These are phyloP conservation scores for Pythium scleroteichum DNA, from an alignment of 352 stramenopile genomes.

Conservation along the genomic window DNA sequence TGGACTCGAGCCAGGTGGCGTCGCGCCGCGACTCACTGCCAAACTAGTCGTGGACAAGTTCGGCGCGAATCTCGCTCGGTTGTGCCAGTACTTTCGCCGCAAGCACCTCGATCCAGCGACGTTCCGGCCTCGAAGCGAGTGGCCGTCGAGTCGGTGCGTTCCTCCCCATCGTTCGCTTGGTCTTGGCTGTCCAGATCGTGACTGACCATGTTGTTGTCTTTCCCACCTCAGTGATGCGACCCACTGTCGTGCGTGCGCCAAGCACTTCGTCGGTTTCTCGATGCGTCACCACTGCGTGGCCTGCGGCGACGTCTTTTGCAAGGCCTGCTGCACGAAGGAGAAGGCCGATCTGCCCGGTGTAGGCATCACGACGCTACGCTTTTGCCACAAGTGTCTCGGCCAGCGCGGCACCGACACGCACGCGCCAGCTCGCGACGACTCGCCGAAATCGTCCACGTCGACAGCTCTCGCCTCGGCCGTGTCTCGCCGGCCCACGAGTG, in stretches of 20 bases:
- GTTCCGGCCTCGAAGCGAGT: conserved; percentile 54
- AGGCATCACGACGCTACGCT: conserved; percentile 8
- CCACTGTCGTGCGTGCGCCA: conserved; percentile 37
- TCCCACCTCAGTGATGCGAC: conserved; percentile 18
- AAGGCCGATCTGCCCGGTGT: conserved; percentile 36
- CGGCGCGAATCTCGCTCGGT: conserved; percentile 38
- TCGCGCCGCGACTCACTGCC: conserved; percentile 35
- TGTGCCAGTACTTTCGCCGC: conserved; percentile 53
- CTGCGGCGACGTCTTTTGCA: conserved; percentile 52
- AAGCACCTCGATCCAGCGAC: conserved; percentile 45
- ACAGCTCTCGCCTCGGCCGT: background rate
- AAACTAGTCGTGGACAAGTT: conserved; percentile 49
- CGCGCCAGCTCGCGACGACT: background rate
- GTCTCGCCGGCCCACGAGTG: background rate
- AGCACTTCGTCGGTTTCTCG: conserved; percentile 40
- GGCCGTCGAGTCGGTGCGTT: conserved; percentile 31
- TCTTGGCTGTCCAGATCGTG: background rate
- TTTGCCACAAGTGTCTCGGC: conserved; percentile 10
- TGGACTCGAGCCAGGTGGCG: conserved; percentile 39
- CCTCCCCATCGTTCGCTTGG: too few species aligned
- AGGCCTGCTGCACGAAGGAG: conserved; percentile 41
- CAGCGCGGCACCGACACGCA: background rate
- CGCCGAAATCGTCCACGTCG: too few species aligned
- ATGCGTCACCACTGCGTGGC: conserved; percentile 48
- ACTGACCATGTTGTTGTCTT: background rate